phyloP scores from a whole-genome alignment of 1,284 basidiomycete species.

The Volvariella volvacea region DNA sequence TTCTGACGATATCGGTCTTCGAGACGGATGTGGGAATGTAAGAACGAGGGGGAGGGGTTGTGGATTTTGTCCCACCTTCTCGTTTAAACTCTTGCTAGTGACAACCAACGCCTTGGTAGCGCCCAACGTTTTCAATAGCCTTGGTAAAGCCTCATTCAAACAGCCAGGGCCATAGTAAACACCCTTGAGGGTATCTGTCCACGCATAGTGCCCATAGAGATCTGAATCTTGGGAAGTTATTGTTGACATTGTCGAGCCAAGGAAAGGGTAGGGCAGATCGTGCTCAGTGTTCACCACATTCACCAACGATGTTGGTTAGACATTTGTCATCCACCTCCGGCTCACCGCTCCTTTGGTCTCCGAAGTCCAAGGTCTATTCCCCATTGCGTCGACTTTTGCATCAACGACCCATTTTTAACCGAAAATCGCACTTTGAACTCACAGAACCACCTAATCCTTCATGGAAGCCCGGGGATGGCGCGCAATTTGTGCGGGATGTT shows the following conservation, averaged over 20 bases:
- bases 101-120: conserved; percentile 61
- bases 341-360: no score
- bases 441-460: conserved; percentile 42
- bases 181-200: conserved; percentile 56
- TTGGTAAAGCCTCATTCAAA: conserved; percentile 52
- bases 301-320: no score
- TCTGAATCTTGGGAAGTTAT: conserved; percentile 15
- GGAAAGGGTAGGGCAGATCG: no score
- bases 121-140: conserved; percentile 45
- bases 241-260: conserved; percentile 21
- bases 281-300: no score
- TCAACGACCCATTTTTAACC: conserved; percentile 23
- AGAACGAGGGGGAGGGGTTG: conserved; percentile 5
- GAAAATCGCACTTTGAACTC: conserved; percentile 26
- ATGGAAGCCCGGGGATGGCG: conserved; percentile 50
- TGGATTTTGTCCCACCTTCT: conserved; percentile 39
- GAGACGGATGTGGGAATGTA: conserved; percentile 5
- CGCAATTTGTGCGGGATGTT: conserved; percentile 17
- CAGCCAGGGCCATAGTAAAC: conserved; percentile 67
- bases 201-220: conserved; percentile 51
- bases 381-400: no score
- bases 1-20: conserved; percentile 60
- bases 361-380: no score
- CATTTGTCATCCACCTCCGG: no score
- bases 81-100: conserved; percentile 61